These are phyloP conservation scores for Pyricularia sp. DNA, from an alignment of 2,329 filamentous ascomycete genomes.

Conservation along the genomic window DNA sequence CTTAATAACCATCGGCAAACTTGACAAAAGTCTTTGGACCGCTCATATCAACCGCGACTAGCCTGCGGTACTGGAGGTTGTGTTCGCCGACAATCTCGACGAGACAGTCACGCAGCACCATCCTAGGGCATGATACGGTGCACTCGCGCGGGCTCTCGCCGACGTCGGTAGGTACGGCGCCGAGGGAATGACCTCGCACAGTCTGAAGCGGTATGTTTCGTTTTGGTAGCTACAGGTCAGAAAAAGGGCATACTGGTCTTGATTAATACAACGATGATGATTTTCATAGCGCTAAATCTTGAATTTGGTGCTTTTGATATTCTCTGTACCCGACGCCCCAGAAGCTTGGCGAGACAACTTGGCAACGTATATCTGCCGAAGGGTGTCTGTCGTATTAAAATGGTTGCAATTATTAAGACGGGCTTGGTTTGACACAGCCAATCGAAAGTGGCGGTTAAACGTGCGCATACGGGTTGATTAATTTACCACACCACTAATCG, in stretches of 20 bases:
- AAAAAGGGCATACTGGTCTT: background rate
- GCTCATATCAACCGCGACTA: background rate
- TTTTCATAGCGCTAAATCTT: constrained; percentile 1
- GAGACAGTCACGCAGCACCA: background rate
- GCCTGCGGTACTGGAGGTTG: background rate
- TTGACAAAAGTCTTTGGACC: background rate
- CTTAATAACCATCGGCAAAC: background rate
- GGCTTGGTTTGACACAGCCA: no score
- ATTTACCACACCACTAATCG: no score
- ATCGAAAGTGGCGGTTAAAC: no score
- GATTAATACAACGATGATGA: constrained; percentile 7
- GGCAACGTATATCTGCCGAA: no score
- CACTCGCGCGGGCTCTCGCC: background rate
- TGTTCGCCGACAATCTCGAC: background rate
- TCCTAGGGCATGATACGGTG: background rate
- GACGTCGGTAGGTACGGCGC: background rate
- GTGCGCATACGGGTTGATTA: no score
- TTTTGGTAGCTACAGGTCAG: background rate
- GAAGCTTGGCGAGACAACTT: no score
- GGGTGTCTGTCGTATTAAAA: no score
- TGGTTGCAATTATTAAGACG: no score
- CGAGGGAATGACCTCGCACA: background rate
- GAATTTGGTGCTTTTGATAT: no score
- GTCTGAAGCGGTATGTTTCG: background rate
- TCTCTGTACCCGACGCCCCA: no score